Conservation (phyloP, 2,329 filamentous ascomycete genomes). For the Verticillium nubilum region DNA sequence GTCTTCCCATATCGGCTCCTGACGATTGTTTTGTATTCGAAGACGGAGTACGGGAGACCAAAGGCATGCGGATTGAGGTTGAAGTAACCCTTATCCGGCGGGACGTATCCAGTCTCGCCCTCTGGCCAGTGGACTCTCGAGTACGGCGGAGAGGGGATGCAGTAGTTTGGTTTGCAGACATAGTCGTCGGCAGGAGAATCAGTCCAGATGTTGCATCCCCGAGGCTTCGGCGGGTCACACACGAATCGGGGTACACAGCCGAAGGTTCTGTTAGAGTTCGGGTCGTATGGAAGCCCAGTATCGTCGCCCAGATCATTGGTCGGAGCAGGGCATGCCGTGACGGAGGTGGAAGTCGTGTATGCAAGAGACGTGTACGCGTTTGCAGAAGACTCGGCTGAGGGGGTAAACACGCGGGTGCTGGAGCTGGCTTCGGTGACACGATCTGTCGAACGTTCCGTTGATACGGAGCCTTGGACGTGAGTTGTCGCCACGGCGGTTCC, state of each 20-base stretch:
- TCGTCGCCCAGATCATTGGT: slow-evolving; percentile 25
- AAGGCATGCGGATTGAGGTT: slow-evolving; percentile 55
- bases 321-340: slow-evolving; percentile 32
- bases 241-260: slow-evolving; percentile 47
- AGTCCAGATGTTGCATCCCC: slow-evolving; percentile 43
- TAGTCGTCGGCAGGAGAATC: slow-evolving; percentile 38
- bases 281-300: slow-evolving; percentile 14
- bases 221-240: slow-evolving; percentile 43
- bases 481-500: background rate
- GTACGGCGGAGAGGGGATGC: slow-evolving; percentile 33
- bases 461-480: too few species aligned
- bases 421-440: too few species aligned
- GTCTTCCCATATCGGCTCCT: slow-evolving; percentile 25
- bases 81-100: slow-evolving; percentile 51
- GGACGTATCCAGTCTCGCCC: too few species aligned
- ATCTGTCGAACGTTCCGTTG: too few species aligned
- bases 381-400: background rate
- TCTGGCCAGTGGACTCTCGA: slow-evolving; percentile 32
- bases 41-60: slow-evolving; percentile 58
- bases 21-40: slow-evolving; percentile 35
- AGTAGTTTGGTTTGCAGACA: slow-evolving; percentile 37
- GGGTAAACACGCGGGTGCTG: too few species aligned
- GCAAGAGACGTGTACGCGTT: background rate
- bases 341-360: too few species aligned
- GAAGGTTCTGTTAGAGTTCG: slow-evolving; percentile 38